Evolutionary conservation across 108 stramenopile genomes (phyloP), one percentile per base, ranked within the genome.

Genomic region (Nitzschia sp.): DNA sequence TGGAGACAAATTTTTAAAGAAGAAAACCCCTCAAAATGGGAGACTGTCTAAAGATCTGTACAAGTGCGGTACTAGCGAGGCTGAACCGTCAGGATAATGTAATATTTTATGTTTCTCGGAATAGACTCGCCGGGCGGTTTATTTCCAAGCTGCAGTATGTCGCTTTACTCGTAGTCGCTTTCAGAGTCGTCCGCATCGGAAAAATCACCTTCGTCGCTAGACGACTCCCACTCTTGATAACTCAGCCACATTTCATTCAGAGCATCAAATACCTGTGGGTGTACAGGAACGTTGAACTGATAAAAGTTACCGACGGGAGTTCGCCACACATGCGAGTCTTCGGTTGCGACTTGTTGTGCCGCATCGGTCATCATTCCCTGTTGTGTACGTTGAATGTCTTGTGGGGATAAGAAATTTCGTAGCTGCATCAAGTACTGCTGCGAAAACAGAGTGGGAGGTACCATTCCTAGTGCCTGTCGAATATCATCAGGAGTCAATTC

Each of bases 401-500:
- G 62, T 30, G 62, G 45, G 0, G 63, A 48, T 8, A 58, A 35
- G 59, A 75, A 84, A n/a, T 32, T 0, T 2, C 56, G 62, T 33
- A 85, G 29, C 19, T 78, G 72, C 22, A 47, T 28, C 26, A 68
- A n/a, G 61, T 85, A 85, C 2, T 68, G 47, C n/a, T 32, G 25
- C 9, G 79, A 63, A 30, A 77, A 74, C 1, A 59, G 84, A 27
- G 91, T 85, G 5, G 91, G 86, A 55, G 66, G 46, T 15, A 77
- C 68, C 15, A 34, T 29, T 48, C 58, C 32, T 41, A 86, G 58
- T 38, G 86, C 87, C 22, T 62, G 57, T 47, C 65, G 31, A 16
- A 87, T 72, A 78, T 92, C 89, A 35, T 76, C 69, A 9, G 58
- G 76, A 30, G 71, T 72, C 11, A 90, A 76, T 64, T 62, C 17